Percentiles rank a stretch among this genome's conserved stretches.
Conservation (phyloP, 2,329 filamentous ascomycete species). For the Claviceps quebecensis region DNA sequence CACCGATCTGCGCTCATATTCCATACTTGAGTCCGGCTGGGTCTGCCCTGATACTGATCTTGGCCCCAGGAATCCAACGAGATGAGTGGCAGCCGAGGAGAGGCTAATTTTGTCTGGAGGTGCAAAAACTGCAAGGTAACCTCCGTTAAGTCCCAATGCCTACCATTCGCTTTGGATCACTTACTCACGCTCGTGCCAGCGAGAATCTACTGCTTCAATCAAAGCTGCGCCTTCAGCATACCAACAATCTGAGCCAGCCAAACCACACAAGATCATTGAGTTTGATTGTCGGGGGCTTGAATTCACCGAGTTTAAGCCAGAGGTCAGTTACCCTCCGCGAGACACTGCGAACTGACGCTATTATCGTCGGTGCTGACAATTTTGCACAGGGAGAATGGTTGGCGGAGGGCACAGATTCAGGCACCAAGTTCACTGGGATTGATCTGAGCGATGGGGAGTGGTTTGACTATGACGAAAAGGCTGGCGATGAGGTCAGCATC, state of each 20-base stretch:
- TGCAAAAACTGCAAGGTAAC: conserved; percentile 92
- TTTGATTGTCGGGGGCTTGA: conserved; percentile 92
- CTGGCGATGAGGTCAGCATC: conserved; percentile 80
- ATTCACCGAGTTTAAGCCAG: conserved; percentile 79
- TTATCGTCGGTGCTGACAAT: not conserved
- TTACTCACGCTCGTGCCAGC: conserved; percentile 27
- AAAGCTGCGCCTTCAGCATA: conserved; percentile 61
- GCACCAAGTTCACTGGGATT: conserved; percentile 67
- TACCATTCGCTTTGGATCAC: not conserved
- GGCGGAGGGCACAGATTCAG: conserved; percentile 66
- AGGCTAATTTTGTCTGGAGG: conserved; percentile 99
- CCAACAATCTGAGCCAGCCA: conserved; percentile 55
- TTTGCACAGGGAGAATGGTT: conserved; percentile 73
- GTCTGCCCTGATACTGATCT: conserved; percentile 4
- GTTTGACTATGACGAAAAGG: conserved; percentile 97
- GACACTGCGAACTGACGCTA: not conserved
- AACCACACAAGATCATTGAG: conserved; percentile 65
- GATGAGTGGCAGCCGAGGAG: conserved; percentile 81
- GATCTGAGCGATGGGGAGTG: conserved; percentile 85
- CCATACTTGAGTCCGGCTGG: conserved; percentile 1
- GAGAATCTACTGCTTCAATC: conserved; percentile 77
- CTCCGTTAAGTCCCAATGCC: not conserved
- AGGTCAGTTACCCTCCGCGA: conserved; percentile 38
- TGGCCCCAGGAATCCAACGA: conserved; percentile 64
- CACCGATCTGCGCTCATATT: not conserved